phyloP scores from a whole-genome alignment of 768 basidiomycete species.

The Boletus rufocinnamomeus region DNA sequence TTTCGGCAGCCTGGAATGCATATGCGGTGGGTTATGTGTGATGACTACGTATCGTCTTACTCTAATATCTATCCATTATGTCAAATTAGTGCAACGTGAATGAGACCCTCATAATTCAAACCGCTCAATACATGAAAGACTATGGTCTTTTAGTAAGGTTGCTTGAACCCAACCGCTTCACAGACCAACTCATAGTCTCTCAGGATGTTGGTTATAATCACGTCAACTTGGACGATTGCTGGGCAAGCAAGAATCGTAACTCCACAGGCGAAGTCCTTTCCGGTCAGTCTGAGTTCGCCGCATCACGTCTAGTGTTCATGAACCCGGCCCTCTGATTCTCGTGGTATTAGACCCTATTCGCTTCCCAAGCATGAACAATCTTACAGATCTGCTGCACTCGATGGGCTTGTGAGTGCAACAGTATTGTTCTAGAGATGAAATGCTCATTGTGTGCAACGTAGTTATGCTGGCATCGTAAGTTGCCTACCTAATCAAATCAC shows the following conservation, averaged over 20 bases:
- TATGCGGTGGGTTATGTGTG: constrained; percentile 48
- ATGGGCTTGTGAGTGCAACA: constrained; percentile 52
- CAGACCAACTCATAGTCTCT: constrained; percentile 2
- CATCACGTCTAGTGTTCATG: background rate
- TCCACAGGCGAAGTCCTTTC: constrained; percentile 54
- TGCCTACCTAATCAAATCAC: background rate
- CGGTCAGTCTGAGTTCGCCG: constrained; percentile 36
- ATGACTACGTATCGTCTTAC: background rate
- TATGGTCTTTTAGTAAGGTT: constrained; percentile 49
- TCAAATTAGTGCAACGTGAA: constrained; percentile 54
- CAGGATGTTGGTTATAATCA: constrained; percentile 60
- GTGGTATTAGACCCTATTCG: constrained; percentile 43
- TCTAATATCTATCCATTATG: background rate
- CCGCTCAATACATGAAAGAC: constrained; percentile 51
- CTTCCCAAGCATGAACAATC: constrained; percentile 57
- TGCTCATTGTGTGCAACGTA: constrained; percentile 24
- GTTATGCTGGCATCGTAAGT: constrained; percentile 63
- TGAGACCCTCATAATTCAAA: constrained; percentile 51
- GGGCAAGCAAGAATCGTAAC: constrained; percentile 55
- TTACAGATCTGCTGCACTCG: constrained; percentile 54
- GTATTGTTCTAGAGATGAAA: background rate
- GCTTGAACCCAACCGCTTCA: background rate
- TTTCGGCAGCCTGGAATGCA: constrained; percentile 60
- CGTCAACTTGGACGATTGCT: constrained; percentile 67
- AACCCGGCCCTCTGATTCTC: background rate